Evolutionary conservation across 129 eudicot species (phyloP).

Genomic region (Sambucus nigra): DNA sequence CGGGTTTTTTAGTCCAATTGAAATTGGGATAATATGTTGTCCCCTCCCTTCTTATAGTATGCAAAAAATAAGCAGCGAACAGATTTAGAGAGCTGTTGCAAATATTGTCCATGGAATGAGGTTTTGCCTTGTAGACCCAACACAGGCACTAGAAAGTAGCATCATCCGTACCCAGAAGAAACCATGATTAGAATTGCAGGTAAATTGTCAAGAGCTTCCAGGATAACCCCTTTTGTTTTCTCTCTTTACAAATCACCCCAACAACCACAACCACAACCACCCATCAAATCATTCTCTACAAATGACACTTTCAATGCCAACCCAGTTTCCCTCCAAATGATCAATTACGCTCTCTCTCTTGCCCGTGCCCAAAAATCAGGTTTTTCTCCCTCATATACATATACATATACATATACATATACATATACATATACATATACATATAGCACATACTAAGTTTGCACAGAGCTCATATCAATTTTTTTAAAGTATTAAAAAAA

Average conservation of each 20-base stretch:
- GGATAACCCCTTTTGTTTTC: constrained; percentile 11
- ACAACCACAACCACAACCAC: constrained; percentile 4
- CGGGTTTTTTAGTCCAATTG: too few relatives aligned
- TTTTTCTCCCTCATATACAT: constrained; percentile 6
- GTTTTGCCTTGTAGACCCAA: constrained; percentile 4
- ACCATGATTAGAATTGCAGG: constrained; percentile 33
- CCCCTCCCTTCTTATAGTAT: too few relatives aligned
- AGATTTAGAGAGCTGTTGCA: too few relatives aligned
- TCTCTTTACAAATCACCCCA: constrained; percentile 15
- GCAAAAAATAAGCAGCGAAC: too few relatives aligned
- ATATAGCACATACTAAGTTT: too few relatives aligned
- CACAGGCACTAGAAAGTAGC: constrained; percentile 1
- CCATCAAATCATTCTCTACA: constrained; percentile 14
- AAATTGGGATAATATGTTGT: too few relatives aligned
- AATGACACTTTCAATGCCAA: constrained; percentile 20
- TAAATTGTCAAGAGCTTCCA: constrained; percentile 25
- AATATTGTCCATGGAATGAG: constrained; percentile 1
- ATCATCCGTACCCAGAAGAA: neutral
- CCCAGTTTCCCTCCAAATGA: constrained; percentile 70
- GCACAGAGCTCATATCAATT: too few relatives aligned
- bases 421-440: too few relatives aligned
- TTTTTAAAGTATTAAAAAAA: too few relatives aligned
- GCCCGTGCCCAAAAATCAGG: constrained; percentile 79
- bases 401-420: too few relatives aligned
- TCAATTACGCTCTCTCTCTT: constrained; percentile 64